Conservation (phyloP, 345 rosid genomes). For the Pugionium dolabratum region DNA sequence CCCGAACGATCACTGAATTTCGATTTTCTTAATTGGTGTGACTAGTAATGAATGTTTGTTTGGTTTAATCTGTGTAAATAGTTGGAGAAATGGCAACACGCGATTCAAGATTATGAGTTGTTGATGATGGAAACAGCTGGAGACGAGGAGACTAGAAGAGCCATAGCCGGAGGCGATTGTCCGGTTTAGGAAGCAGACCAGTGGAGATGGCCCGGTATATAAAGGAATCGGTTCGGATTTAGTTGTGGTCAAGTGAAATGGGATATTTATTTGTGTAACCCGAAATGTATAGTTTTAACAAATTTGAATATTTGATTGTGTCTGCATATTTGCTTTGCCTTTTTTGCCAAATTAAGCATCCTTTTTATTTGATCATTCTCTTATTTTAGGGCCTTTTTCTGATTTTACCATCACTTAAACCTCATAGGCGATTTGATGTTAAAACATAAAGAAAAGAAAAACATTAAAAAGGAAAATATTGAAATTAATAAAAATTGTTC, state of each 20-base stretch:
- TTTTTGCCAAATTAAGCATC: too few species aligned
- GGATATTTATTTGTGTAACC: constrained; percentile 5
- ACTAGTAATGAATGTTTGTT: constrained; percentile 8
- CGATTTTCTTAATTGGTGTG: neutral
- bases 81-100: constrained; percentile 79
- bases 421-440: too few species aligned
- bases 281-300: constrained; percentile 29
- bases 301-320: constrained; percentile 12
- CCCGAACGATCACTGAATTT: neutral
- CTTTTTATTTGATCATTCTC: too few species aligned
- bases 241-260: constrained; percentile 37
- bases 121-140: constrained; percentile 64
- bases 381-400: too few species aligned
- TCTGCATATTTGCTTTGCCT: neutral
- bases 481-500: too few species aligned
- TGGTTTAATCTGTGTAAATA: constrained; percentile 28
- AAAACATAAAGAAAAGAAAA: too few species aligned
- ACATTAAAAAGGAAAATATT: too few species aligned
- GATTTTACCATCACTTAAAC: too few species aligned
- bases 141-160: constrained; percentile 63
- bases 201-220: constrained; percentile 48
- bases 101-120: constrained; percentile 71
- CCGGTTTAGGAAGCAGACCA: constrained; percentile 51
- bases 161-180: constrained; percentile 54
- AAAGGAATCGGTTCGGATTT: constrained; percentile 54